These are phyloP conservation scores for Fusarium anthophilum DNA, from an alignment of 2,329 filamentous ascomycete genomes.

Conservation along the genomic window DNA sequence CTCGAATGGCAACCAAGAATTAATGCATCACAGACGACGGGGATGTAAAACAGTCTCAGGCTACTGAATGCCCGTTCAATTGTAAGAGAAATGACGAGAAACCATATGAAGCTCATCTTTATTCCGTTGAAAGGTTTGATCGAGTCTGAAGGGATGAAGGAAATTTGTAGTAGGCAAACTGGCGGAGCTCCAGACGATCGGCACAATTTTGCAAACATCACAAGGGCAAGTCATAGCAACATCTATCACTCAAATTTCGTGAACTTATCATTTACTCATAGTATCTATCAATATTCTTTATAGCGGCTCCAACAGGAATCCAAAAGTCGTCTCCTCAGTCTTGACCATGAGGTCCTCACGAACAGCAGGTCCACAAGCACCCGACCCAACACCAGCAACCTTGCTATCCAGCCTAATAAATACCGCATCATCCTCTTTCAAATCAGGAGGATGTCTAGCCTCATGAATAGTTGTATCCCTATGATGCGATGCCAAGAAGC, in stretches of 20 bases:
- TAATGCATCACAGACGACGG: accelerated
- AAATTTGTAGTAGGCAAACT: accelerated
- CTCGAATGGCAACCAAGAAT: accelerated
- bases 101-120: neutral
- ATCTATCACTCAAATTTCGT: accelerated
- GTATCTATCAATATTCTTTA: neutral
- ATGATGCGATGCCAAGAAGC: slow-evolving; percentile 67
- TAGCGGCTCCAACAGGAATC: slow-evolving; percentile 51
- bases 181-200: neutral
- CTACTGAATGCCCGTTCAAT: accelerated
- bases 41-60: accelerated
- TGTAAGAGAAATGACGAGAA: accelerated
- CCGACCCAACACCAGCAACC: slow-evolving; percentile 61
- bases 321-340: slow-evolving; percentile 53
- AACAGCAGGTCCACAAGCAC: slow-evolving; percentile 59
- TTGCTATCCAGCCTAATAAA: slow-evolving; percentile 55
- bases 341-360: slow-evolving; percentile 56
- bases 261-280: neutral
- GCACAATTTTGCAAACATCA: neutral
- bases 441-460: slow-evolving; percentile 71
- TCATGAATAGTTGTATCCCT: slow-evolving; percentile 61
- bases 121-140: too few relatives aligned
- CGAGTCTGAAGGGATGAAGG: too few relatives aligned
- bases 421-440: slow-evolving; percentile 60
- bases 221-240: neutral